Evolutionary conservation across 768 basidiomycete genomes (phyloP).

Genomic region (Agaricus sinodeliciosus): DNA sequence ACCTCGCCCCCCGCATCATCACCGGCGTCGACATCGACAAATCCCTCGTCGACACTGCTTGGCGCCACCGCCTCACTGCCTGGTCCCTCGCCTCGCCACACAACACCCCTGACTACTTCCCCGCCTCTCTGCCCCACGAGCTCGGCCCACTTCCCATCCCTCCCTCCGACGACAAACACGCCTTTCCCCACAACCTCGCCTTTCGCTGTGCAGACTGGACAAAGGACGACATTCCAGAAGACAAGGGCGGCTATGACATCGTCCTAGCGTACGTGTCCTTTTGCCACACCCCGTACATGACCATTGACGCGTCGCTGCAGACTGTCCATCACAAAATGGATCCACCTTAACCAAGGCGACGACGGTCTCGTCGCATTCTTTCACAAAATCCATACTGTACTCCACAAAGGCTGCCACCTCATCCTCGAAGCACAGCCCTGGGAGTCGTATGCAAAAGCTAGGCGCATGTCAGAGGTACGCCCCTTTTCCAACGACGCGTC

Average conservation of each 20-base stretch:
- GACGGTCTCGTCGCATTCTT: constrained; percentile 68
- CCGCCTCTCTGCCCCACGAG: constrained; percentile 67
- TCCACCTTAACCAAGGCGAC: constrained; percentile 80
- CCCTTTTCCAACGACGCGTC: not conserved
- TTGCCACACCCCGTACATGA: not conserved
- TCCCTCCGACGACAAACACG: constrained; percentile 21
- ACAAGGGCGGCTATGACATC: constrained; percentile 59
- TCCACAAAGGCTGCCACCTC: constrained; percentile 61
- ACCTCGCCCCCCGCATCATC: constrained; percentile 59
- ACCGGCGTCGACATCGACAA: constrained; percentile 85
- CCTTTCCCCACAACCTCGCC: constrained; percentile 74
- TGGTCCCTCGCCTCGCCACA: constrained; percentile 62
- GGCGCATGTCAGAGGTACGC: constrained; percentile 53
- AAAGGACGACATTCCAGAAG: constrained; percentile 44
- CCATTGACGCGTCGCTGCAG: constrained; percentile 28
- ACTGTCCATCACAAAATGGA: constrained; percentile 89
- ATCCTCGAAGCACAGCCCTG: constrained; percentile 82
- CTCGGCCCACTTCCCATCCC: constrained; percentile 74
- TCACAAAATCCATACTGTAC: constrained; percentile 43
- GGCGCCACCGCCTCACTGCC: constrained; percentile 59
- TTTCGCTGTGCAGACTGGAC: constrained; percentile 77
- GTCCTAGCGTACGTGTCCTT: constrained; percentile 61
- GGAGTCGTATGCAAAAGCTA: constrained; percentile 78
- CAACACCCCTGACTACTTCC: constrained; percentile 52
- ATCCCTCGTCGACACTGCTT: constrained; percentile 65